Evolutionary conservation across 257 asterid genomes (phyloP), one percentile per base, ranked within the genome.

Genomic region (Forsythia viridissima): DNA sequence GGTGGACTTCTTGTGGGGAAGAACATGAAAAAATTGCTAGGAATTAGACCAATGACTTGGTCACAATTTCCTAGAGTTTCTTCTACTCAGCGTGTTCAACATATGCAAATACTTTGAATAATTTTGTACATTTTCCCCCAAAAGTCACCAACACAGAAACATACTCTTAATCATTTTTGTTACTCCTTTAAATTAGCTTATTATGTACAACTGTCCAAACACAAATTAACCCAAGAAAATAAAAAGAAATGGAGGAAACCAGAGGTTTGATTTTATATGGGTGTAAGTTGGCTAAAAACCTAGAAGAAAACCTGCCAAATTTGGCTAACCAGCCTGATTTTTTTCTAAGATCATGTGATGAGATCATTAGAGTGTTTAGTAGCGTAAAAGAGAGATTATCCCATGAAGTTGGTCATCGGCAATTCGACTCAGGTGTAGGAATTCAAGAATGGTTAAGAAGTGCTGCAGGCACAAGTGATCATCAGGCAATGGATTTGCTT

Each of bases 61-160:
- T 83, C 88, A 12, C 65, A 52, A 20, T 76, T 77, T 82, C 76
- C 79, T 76, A 67, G 65, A 79, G 65, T 72, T 84, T 78, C 87
- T 88, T 90, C 90, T 36, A 81, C 85, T 82, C 90, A 63, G 74
- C 92, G 92, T 88, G 89, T 88, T 86, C 81, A 86, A 88, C 77
- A 77, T 20, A 75, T 39, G 52, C 79, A 71, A 79, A 80, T 84
- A 89, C 90, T 88, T 92, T 91, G 88, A 88, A 82, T 79, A 37
- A 0, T n/a, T 59, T 52, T 41, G 66, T 65, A n/a, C 57, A 13
- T 55, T 42, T 63, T 76, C 59, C 39, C 66, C 34, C 65, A 52
- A 48, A 43, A 51, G 68, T 41, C 73, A 83, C 66, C 75, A 51
- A 40, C 79, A 36, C 36, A 42, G 77, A 76, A 74, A 71, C 40